Base-by-base conservation (phyloP, 129 eudicot genomes). In the Cynara cardunculus region DNA sequence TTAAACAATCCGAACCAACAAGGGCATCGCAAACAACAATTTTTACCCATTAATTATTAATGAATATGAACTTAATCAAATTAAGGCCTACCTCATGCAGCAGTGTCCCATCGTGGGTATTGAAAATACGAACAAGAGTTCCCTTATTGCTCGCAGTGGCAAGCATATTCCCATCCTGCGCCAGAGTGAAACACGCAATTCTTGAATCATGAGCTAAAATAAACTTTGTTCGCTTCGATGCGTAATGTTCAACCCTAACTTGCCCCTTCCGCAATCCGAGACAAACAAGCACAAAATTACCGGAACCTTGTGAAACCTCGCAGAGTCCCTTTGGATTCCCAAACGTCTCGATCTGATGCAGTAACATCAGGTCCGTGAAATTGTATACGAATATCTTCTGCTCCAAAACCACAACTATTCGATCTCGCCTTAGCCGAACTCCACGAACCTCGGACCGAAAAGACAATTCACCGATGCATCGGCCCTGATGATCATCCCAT, bases 91-190 rank as follows among this genome's bases (percentile, higher is more conserved):
- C 97, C 96, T 94, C 97, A 72, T 87, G 96, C 86, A 92, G 72
- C 83, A 90, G 79, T 16, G 94, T 85, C 25, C 94, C 96, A 31
- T 94, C 98, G 24, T 46, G 82, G 0, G 96, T 92, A 65, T 87
- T 90, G 64, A 81, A 94, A 21, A 94, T 86, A 53, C 98, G 62
- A 69, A 91, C 90, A 77, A 91, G 87, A 18, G 98, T 94, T 27
- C 98, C 98, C 79, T 94, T 94, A 8, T 88, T 87, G 86, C 98
- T 94, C 0, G 97, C 89, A 1, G 97, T 91, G 0, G 98, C 98
- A 34, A 94, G 86, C 86, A 92, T 26, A 22, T 83, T 78, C 27
- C 97, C 96, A 32, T 92, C 96, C 76, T 87, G 94, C 10, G 98
- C 70, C 37, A 92, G 91, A 24, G 87, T 53, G 44, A 94, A 89